These are phyloP conservation scores for Chaetothyriales sp. DNA, from an alignment of 2,329 filamentous ascomycete genomes.

Conservation along the genomic window DNA sequence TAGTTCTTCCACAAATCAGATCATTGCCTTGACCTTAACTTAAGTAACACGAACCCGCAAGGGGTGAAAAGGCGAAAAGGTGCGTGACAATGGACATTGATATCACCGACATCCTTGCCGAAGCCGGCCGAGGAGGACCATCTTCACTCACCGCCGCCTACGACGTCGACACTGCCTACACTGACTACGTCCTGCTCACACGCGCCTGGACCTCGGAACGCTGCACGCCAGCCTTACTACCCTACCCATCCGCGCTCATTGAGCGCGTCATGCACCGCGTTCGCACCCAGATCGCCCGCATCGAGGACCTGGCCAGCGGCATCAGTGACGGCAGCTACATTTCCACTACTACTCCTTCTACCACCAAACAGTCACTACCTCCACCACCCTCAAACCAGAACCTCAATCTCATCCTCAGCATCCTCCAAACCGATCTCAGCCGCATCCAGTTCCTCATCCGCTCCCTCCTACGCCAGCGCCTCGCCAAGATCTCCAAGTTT, in stretches of 20 bases:
- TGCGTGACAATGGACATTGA: slow-evolving; percentile 13
- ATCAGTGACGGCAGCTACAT: slow-evolving; percentile 24
- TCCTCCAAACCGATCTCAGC: slow-evolving; percentile 92
- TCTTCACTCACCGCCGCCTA: neutral
- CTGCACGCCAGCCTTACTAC: slow-evolving; percentile 74
- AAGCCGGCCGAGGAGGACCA: slow-evolving; percentile 27
- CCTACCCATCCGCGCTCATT: slow-evolving; percentile 63
- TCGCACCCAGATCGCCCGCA: slow-evolving; percentile 47
- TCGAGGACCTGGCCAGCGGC: slow-evolving; percentile 45
- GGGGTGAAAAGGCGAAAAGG: neutral
- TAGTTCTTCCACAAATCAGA: neutral
- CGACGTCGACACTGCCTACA: slow-evolving; percentile 13
- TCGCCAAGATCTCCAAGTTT: slow-evolving; percentile 53
- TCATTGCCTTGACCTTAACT: neutral
- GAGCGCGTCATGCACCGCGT: slow-evolving; percentile 66
- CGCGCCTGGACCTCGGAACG: slow-evolving; percentile 89
- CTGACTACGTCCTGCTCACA: slow-evolving; percentile 78
- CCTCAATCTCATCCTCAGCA: slow-evolving; percentile 82
- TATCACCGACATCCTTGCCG: slow-evolving; percentile 36
- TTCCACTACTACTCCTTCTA: slow-evolving; percentile 27
- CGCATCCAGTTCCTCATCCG: slow-evolving; percentile 84
- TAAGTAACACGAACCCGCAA: neutral
- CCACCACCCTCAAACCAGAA: slow-evolving; percentile 69
- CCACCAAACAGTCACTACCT: slow-evolving; percentile 6
- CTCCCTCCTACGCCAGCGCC: slow-evolving; percentile 66